Evolutionary conservation across 768 basidiomycete genomes (phyloP).

Genomic region (Lentinula detonsa): DNA sequence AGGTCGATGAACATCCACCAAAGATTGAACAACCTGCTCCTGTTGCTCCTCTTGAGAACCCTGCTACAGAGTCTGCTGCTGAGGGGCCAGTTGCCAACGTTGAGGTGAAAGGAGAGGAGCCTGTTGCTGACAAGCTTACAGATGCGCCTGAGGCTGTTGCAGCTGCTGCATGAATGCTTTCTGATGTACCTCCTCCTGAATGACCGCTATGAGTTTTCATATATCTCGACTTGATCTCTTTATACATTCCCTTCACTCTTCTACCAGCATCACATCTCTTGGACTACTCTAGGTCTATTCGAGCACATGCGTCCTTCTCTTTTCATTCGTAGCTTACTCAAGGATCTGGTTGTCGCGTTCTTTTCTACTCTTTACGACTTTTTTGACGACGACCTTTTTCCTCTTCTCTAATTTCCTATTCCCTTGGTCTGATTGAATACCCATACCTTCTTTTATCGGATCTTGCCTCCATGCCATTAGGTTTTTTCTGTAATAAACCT

Average conservation of each 20-base stretch:
- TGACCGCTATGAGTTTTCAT: conserved; percentile 34
- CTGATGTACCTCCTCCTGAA: conserved; percentile 30
- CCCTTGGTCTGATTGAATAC: conserved; percentile 53
- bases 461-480: conserved; percentile 51
- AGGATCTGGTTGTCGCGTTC: conserved; percentile 54
- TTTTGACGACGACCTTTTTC: conserved; percentile 62
- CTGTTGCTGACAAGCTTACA: conserved; percentile 22
- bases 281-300: conserved; percentile 25
- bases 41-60: conserved; percentile 81
- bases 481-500: conserved; percentile 53
- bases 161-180: conserved; percentile 63
- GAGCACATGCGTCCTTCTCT: conserved; percentile 24
- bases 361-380: conserved; percentile 44
- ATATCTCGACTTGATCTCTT: conserved; percentile 27
- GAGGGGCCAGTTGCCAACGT: conserved; percentile 22
- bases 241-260: conserved; percentile 27
- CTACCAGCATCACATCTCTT: conserved; percentile 32
- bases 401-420: conserved; percentile 60
- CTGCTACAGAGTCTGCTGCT: conserved; percentile 45
- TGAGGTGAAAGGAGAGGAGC: conserved; percentile 21
- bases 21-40: conserved; percentile 80
- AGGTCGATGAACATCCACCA: conserved; percentile 87
- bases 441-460: conserved; percentile 52
- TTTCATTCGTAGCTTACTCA: conserved; percentile 34
- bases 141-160: conserved; percentile 52